phyloP scores from a whole-genome alignment of 139 green algal species.

The Diplosphaera chodatii region DNA sequence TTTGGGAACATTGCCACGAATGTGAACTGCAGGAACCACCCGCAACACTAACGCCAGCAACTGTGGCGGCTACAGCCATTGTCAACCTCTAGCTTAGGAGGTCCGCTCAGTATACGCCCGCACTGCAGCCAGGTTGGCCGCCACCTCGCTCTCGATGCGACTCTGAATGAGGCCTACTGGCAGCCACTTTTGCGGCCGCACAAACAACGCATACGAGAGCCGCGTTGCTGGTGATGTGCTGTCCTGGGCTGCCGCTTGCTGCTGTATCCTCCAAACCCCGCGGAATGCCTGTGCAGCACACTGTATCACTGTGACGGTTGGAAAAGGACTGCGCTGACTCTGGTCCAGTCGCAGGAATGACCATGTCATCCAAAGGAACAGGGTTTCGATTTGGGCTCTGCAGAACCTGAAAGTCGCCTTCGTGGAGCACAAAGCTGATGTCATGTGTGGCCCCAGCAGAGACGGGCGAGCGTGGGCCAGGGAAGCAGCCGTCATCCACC shows the following conservation, averaged over 20 bases:
- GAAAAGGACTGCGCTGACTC: too few relatives aligned
- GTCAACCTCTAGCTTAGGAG: too few relatives aligned
- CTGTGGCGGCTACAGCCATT: too few relatives aligned
- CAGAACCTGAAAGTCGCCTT: slow-evolving; percentile 84
- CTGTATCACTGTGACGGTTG: too few relatives aligned
- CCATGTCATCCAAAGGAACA: too few relatives aligned
- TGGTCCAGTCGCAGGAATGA: too few relatives aligned
- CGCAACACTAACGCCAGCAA: too few relatives aligned
- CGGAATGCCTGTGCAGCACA: slow-evolving; percentile 54
- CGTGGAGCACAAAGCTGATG: slow-evolving; percentile 65
- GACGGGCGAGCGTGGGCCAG: slow-evolving; percentile 13
- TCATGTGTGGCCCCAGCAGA: slow-evolving; percentile 26
- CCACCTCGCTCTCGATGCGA: slow-evolving; percentile 57
- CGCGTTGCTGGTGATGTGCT: slow-evolving; percentile 10
- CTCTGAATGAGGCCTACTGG: slow-evolving; percentile 60
- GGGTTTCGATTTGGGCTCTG: too few relatives aligned
- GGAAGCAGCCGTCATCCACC: background rate
- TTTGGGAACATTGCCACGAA: too few relatives aligned
- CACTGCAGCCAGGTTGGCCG: slow-evolving; percentile 58
- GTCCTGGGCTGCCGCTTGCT: background rate
- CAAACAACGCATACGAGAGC: slow-evolving; percentile 66
- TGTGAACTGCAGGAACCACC: too few relatives aligned
- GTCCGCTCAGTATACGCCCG: slow-evolving; percentile 26
- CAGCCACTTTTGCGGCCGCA: slow-evolving; percentile 66
- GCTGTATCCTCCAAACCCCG: slow-evolving; percentile 76